Percentiles rank a stretch among this genome's conserved stretches.
Evolutionary conservation across 805 yeast genomes (phyloP).

Genomic region (Maudiozyma bulderi): DNA sequence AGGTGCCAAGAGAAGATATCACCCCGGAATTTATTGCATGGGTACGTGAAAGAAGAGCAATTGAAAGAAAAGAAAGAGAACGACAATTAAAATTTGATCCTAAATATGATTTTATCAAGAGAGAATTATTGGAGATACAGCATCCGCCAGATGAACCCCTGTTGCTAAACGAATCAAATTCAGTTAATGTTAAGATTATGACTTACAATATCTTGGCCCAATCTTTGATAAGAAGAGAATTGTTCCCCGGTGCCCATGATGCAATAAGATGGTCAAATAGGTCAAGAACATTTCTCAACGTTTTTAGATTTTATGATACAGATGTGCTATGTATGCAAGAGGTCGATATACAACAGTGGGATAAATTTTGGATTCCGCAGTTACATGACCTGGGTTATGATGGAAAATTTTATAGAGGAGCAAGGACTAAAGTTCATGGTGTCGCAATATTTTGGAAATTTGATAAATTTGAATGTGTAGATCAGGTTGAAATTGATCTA

Average conservation of each 20-base stretch:
- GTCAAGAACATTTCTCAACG: constrained; percentile 52
- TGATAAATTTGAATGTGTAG: constrained; percentile 29
- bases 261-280: constrained; percentile 72
- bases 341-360: constrained; percentile 58
- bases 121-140: constrained; percentile 15
- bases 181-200: constrained; percentile 44
- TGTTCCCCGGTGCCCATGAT: constrained; percentile 71
- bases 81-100: neutral
- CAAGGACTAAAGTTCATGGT: constrained; percentile 59
- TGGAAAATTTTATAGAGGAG: constrained; percentile 41
- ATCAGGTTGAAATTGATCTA: neutral
- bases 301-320: constrained; percentile 54
- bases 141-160: neutral
- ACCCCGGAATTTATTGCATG: constrained; percentile 5
- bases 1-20: constrained; percentile 3
- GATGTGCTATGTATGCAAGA: constrained; percentile 81
- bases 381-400: constrained; percentile 45
- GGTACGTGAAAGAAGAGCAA: constrained; percentile 26
- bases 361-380: constrained; percentile 52
- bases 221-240: constrained; percentile 60
- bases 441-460: constrained; percentile 54
- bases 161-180: constrained; percentile 1
- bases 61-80: constrained; percentile 34
- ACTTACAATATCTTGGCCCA: constrained; percentile 80
- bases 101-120: constrained; percentile 11